These are phyloP conservation scores for Phytophthora citricola DNA, from an alignment of 352 stramenopile species.

Conservation along the genomic window DNA sequence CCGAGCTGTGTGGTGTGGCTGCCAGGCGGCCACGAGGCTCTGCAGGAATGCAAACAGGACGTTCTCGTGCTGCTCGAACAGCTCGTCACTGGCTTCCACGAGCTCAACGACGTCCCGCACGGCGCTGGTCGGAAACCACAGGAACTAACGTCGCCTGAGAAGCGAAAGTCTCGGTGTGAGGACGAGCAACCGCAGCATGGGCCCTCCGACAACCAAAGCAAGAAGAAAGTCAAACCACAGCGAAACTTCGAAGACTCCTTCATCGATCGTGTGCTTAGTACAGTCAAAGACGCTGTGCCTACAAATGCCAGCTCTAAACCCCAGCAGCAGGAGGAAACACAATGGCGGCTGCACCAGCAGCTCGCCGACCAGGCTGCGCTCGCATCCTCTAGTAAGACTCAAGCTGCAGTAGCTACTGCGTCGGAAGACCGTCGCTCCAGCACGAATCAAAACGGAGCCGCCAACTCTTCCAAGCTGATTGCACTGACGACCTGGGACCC, in stretches of 20 bases:
- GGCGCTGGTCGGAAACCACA: conserved; percentile 33
- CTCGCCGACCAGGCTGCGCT: conserved; percentile 25
- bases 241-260: conserved; percentile 88
- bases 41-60: conserved; percentile 93
- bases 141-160: conserved; percentile 6
- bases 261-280: conserved; percentile 85
- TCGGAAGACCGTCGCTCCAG: neutral
- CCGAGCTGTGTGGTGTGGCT: conserved; percentile 83
- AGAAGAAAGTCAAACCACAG: conserved; percentile 26
- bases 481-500: conserved; percentile 69
- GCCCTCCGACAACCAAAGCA: conserved; percentile 19
- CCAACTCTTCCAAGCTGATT: conserved; percentile 41
- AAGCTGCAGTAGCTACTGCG: neutral
- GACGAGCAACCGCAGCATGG: conserved; percentile 26
- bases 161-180: conserved; percentile 23
- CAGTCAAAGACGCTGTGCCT: conserved; percentile 53
- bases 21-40: conserved; percentile 92
- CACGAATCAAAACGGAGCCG: conserved; percentile 19
- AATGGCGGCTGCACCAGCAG: conserved; percentile 54
- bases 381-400: conserved; percentile 13
- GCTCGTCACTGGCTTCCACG: conserved; percentile 94
- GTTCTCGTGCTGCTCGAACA: conserved; percentile 92
- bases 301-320: neutral
- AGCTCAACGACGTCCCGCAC: conserved; percentile 78
- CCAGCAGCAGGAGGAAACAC: conserved; percentile 29